Base-by-base conservation (phyloP, 768 basidiomycete genomes). In the Galerina sulciceps region DNA sequence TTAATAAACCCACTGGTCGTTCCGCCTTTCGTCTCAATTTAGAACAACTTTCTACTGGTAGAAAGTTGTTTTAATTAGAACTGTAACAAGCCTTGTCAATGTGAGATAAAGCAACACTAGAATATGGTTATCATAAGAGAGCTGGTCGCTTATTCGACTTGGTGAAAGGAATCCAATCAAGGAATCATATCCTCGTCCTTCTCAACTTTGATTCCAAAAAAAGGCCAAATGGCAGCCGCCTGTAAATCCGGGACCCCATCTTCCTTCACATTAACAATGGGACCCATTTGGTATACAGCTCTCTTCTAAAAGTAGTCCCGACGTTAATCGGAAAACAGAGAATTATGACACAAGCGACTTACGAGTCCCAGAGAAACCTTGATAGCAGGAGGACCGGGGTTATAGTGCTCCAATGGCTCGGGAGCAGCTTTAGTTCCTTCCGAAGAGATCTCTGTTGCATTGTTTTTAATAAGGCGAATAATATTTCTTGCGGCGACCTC, bases 351-450 rank as follows among this genome's bases (percentile, higher is more conserved):
- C 35, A 6, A 18, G 48, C 26, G 0, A 74, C 81, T 62, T 49
- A 85, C 83, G 48, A 87, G 61, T 4, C 87, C 87, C 20, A 89
- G 77, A 0, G 87, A 83, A 1, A 89, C 77, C 66, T 87, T 87
- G 74, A 88, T 88, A 15, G 76, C 83, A 0, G 84, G 83, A 10
- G 70, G 62, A 6, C 76, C 73, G 0, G 85, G 83, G 0, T 50
- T 67, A 58, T 87, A 86, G 10, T 65, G 67, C 49, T 81, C 80
- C 20, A 86, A 68, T n/a, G 68, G 63, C 20, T 73, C 71, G 0
- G 47, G 52, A 11, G 37, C 57, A 10, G 41, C 2, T 20, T 31
- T 15, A n/a, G 40, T 31, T 37, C 8, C 31, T 31, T 38, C 23
- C 26, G 26, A 31, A 31, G 26, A 13, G 23, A 35, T 3, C 9